A percentile compares a stretch with the other conserved stretches of the same genome.
Evolutionary conservation across 805 yeast species (phyloP).

Genomic region (Zygoascus ofunaensis): DNA sequence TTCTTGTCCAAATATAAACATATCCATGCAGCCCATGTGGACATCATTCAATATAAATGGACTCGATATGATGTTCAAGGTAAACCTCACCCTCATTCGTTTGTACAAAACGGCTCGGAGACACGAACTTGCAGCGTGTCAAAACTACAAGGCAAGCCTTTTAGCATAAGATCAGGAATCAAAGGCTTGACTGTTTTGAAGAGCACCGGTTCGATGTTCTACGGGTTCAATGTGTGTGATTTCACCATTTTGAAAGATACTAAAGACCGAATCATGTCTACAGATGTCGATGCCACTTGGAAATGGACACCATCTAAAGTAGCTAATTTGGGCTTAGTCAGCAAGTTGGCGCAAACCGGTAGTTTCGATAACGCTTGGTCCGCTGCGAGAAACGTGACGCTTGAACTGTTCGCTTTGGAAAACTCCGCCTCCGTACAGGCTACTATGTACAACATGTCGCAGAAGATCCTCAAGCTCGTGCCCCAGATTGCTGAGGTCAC

Average conservation of each 20-base stretch:
- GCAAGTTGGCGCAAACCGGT: conserved; percentile 46
- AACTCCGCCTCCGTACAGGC: conserved; percentile 94
- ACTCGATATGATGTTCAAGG: conserved; percentile 67
- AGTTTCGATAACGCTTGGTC: conserved; percentile 56
- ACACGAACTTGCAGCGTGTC: conserved; percentile 44
- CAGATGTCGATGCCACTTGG: conserved; percentile 74
- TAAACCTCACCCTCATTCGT: conserved; percentile 71
- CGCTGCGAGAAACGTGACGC: conserved; percentile 58
- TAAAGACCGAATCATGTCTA: conserved; percentile 74
- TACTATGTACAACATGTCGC: conserved; percentile 89
- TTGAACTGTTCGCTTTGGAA: conserved; percentile 72
- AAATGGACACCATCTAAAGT: conserved; percentile 46
- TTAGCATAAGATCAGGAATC: conserved; percentile 54
- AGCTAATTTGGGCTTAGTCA: conserved; percentile 33
- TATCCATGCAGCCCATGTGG: conserved; percentile 60
- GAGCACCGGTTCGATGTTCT: conserved; percentile 88
- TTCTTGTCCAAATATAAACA: conserved; percentile 70
- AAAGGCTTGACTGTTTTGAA: conserved; percentile 77
- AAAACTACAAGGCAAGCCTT: conserved; percentile 32
- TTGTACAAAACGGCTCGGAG: conserved; percentile 77
- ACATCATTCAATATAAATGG: conserved; percentile 72
- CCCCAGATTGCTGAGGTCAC: conserved; percentile 54
- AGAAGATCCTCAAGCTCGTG: conserved; percentile 53
- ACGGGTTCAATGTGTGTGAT: conserved; percentile 78
- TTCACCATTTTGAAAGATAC: conserved; percentile 83